Conservation (phyloP, 2,329 filamentous ascomycete genomes). For the Coniochaeta sp. region DNA sequence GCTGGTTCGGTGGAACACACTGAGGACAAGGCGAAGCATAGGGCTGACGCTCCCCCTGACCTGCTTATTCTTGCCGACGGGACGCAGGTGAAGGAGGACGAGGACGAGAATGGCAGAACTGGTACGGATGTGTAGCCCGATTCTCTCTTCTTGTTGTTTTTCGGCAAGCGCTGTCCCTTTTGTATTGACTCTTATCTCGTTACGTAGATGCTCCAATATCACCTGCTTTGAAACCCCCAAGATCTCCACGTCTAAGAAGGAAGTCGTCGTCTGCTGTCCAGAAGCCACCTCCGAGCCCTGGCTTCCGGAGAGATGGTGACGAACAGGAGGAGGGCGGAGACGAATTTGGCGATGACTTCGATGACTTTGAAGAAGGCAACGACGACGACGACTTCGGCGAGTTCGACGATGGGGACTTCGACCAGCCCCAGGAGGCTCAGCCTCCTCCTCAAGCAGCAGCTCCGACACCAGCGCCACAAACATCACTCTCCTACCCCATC, state of each 20-base stretch:
- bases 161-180: conserved; percentile 6
- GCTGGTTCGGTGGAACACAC: conserved; percentile 34
- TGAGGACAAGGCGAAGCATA: conserved; percentile 36
- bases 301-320: conserved; percentile 19
- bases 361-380: conserved; percentile 55
- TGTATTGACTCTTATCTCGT: conserved; percentile 14
- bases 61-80: conserved; percentile 39
- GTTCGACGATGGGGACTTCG: conserved; percentile 66
- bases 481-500: conserved; percentile 34
- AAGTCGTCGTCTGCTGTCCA: conserved; percentile 17
- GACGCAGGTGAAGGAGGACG: conserved; percentile 21
- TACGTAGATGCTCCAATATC: conserved; percentile 30
- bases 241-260: conserved; percentile 22
- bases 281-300: conserved; percentile 15
- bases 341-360: conserved; percentile 53
- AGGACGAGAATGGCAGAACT: conserved; percentile 18
- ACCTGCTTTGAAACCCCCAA: conserved; percentile 21
- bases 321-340: conserved; percentile 27
- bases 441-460: conserved; percentile 1
- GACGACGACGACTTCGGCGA: conserved; percentile 55
- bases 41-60: conserved; percentile 47
- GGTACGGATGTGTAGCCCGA: conserved; percentile 29
- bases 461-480: neutral
- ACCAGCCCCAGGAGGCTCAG: conserved; percentile 26
- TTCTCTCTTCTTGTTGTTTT: conserved; percentile 10